Evolutionary conservation across 768 basidiomycete genomes (phyloP).

Genomic region (Agaricus subrufescens): DNA sequence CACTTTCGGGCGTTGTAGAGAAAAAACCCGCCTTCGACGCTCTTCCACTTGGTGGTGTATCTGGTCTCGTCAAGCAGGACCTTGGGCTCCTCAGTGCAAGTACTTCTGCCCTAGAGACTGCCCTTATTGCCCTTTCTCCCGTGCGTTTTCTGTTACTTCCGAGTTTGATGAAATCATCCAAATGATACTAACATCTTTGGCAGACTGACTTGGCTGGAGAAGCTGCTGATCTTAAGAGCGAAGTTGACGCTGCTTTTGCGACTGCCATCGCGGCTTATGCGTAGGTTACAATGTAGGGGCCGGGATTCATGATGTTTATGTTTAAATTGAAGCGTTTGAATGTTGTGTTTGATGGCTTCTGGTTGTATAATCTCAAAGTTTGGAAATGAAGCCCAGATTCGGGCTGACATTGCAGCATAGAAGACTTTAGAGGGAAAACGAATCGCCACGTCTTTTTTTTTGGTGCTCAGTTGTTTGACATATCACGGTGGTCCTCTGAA

Average conservation of each 20-base stretch:
- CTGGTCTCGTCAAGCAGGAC: conserved; percentile 22
- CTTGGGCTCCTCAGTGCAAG: conserved; percentile 19
- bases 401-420: too few relatives aligned
- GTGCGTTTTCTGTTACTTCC: conserved; percentile 14
- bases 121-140: conserved; percentile 20
- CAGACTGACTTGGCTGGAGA: conserved; percentile 17
- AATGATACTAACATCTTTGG: not conserved
- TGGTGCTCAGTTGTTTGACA: too few relatives aligned
- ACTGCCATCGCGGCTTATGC: conserved; percentile 24
- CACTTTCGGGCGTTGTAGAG: conserved; percentile 16
- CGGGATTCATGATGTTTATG: not conserved
- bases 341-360: too few relatives aligned
- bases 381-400: too few relatives aligned
- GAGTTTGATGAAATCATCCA: not conserved
- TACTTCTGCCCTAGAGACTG: conserved; percentile 21
- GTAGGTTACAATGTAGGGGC: not conserved
- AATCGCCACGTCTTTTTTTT: too few relatives aligned
- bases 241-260: conserved; percentile 20
- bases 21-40: conserved; percentile 22
- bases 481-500: too few relatives aligned
- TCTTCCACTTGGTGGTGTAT: conserved; percentile 16
- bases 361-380: too few relatives aligned
- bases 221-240: conserved; percentile 16
- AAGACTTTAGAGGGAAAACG: too few relatives aligned
- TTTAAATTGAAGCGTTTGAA: too few relatives aligned